phyloP scores from a whole-genome alignment of 2,329 filamentous ascomycete genomes.

The Diplodia corticola region DNA sequence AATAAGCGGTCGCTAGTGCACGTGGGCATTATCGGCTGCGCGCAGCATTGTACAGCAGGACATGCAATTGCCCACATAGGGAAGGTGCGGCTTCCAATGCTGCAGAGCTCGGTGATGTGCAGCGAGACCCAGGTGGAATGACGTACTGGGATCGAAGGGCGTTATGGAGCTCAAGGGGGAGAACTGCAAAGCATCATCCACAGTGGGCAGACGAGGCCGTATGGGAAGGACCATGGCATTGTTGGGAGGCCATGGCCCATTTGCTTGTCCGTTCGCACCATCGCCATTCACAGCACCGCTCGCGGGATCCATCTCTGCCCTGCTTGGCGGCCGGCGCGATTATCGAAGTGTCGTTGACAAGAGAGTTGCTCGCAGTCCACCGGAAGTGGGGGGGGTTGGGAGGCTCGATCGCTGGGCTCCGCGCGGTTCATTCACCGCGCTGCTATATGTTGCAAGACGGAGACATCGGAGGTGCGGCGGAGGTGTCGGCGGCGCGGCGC shows the following conservation, averaged over 20 bases:
- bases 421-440: background rate
- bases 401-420: background rate
- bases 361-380: background rate
- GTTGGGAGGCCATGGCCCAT: constrained; percentile 34
- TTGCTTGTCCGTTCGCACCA: constrained; percentile 17
- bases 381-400: background rate
- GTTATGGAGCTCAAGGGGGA: constrained; percentile 79
- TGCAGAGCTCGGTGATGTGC: background rate
- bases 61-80: background rate
- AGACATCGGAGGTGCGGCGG: constrained; percentile 16
- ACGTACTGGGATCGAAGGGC: constrained; percentile 72
- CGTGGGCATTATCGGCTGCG: background rate
- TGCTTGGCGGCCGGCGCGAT: constrained; percentile 16
- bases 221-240: constrained; percentile 34
- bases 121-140: constrained; percentile 9
- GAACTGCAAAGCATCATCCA: constrained; percentile 78
- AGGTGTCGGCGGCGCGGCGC: constrained; percentile 5
- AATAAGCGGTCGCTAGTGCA: constrained; percentile 22
- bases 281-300: constrained; percentile 22
- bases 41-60: constrained; percentile 16
- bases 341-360: background rate
- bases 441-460: background rate
- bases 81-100: background rate
- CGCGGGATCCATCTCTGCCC: constrained; percentile 7
- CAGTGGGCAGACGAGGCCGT: constrained; percentile 47